Conservation (phyloP, 352 stramenopile species). For the Pythium vanterpoolii region DNA sequence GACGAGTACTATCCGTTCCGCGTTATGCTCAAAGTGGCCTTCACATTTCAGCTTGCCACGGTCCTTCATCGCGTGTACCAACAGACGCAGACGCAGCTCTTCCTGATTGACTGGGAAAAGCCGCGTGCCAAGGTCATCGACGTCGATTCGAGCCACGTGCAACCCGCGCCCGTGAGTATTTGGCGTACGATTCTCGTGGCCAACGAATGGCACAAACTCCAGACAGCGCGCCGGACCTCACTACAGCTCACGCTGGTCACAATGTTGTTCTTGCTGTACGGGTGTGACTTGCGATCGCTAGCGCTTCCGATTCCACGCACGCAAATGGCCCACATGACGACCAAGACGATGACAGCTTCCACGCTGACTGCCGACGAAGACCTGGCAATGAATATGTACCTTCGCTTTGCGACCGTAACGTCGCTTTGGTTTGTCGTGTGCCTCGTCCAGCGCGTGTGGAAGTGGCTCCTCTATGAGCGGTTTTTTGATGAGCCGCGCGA, state of each 20-base stretch:
- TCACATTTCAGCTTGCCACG: conserved; percentile 77
- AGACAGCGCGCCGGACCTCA: conserved; percentile 76
- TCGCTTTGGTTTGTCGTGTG: conserved; percentile 84
- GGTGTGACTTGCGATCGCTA: conserved; percentile 44
- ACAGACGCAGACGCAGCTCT: conserved; percentile 82
- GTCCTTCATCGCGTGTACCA: conserved; percentile 68
- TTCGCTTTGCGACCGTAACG: conserved; percentile 88
- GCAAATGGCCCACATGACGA: conserved; percentile 56
- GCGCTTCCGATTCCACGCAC: conserved; percentile 49
- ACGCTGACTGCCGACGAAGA: conserved; percentile 28
- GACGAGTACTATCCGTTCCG: conserved; percentile 90
- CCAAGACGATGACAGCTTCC: conserved; percentile 33
- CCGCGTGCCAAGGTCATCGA: conserved; percentile 62
- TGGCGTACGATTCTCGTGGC: conserved; percentile 94
- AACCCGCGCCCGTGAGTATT: conserved; percentile 74
- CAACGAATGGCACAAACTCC: conserved; percentile 93
- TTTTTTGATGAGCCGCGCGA: conserved; percentile 70
- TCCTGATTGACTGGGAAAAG: conserved; percentile 95
- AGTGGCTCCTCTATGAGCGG: conserved; percentile 85
- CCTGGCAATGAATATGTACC: conserved; percentile 73
- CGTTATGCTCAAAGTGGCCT: conserved; percentile 75
- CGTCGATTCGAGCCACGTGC: conserved; percentile 40
- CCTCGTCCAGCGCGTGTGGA: conserved; percentile 80
- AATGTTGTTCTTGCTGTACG: conserved; percentile 88
- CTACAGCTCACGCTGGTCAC: conserved; percentile 80